A percentile compares a stretch with the other conserved stretches of the same genome.
phyloP scores from a whole-genome alignment of 495 filamentous ascomycete genomes.

The Penicillium verhagenii region DNA sequence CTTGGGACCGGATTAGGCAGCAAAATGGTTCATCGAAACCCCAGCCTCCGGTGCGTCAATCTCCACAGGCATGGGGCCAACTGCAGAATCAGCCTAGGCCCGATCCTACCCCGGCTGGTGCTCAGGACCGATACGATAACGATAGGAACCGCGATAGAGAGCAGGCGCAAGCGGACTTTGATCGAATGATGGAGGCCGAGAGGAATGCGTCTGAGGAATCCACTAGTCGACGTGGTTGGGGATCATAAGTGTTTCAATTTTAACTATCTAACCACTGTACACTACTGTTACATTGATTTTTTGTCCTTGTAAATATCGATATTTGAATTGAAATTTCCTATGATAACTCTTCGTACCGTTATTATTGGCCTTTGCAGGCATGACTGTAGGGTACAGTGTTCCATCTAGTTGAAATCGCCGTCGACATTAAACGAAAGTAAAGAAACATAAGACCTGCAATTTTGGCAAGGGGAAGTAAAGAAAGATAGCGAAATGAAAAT shows the following conservation, averaged over 20 bases:
- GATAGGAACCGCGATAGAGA: conserved; percentile 29
- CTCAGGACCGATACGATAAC: conserved; percentile 12
- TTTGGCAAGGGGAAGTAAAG: not conserved
- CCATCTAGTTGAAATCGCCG: not conserved
- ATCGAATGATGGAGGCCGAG: conserved; percentile 43
- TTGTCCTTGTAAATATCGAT: not conserved
- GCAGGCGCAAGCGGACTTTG: conserved; percentile 40
- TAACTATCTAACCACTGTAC: not conserved
- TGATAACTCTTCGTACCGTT: not conserved
- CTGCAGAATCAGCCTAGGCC: not conserved
- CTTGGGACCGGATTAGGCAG: conserved; percentile 44
- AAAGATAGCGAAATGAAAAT: not conserved
- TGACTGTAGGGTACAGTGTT: not conserved
- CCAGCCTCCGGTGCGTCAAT: conserved; percentile 10
- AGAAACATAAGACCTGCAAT: not conserved
- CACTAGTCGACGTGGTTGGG: conserved; percentile 23
- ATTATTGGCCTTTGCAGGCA: conserved; percentile 10
- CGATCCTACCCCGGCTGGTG: not conserved
- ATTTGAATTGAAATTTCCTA: not conserved
- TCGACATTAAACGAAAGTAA: not conserved
- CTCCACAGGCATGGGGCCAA: conserved; percentile 7
- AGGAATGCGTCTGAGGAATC: conserved; percentile 26
- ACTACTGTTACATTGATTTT: not conserved
- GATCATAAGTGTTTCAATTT: conserved; percentile 8
- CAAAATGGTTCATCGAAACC: conserved; percentile 18